Evolutionary conservation across 2,329 filamentous ascomycete genomes (phyloP).

Genomic region (Lecanoromycetidae sp.): DNA sequence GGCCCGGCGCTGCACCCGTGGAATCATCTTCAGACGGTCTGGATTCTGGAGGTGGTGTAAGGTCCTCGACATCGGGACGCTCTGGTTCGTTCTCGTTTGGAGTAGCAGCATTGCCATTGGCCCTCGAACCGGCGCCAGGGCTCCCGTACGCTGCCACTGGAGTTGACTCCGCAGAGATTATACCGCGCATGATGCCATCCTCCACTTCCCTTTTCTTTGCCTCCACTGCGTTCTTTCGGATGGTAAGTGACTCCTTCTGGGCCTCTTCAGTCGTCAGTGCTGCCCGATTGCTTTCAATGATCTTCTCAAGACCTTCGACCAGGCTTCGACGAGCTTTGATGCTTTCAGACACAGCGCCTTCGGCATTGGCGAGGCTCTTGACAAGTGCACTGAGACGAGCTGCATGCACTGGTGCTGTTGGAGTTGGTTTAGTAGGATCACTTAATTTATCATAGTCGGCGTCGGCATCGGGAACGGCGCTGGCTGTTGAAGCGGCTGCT

Average conservation of each 20-base stretch:
- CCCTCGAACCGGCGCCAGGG: neutral
- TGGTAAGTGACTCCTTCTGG: constrained; percentile 50
- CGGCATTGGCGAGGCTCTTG: constrained; percentile 75
- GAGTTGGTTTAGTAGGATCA: constrained; percentile 54
- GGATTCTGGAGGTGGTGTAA: constrained; percentile 59
- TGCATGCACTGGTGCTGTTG: constrained; percentile 80
- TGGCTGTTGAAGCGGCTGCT: constrained; percentile 54
- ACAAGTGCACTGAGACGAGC: constrained; percentile 81
- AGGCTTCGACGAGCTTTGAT: constrained; percentile 73
- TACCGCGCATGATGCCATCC: constrained; percentile 75
- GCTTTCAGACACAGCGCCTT: constrained; percentile 77
- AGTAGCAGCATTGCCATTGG: constrained; percentile 7
- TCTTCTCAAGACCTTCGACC: constrained; percentile 67
- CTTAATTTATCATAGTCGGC: constrained; percentile 76
- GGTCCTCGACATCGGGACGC: constrained; percentile 69
- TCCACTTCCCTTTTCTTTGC: constrained; percentile 80
- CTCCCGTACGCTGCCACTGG: constrained; percentile 22
- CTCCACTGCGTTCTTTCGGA: constrained; percentile 62
- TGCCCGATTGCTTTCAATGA: constrained; percentile 61
- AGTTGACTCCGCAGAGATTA: constrained; percentile 51
- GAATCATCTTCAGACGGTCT: constrained; percentile 42
- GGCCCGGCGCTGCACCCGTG: constrained; percentile 26
- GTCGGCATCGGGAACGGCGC: constrained; percentile 57
- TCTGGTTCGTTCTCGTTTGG: constrained; percentile 42
- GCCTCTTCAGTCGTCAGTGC: constrained; percentile 59